These are phyloP conservation scores for Puccinia polysora DNA, from an alignment of 1,284 basidiomycete species.

Conservation along the genomic window DNA sequence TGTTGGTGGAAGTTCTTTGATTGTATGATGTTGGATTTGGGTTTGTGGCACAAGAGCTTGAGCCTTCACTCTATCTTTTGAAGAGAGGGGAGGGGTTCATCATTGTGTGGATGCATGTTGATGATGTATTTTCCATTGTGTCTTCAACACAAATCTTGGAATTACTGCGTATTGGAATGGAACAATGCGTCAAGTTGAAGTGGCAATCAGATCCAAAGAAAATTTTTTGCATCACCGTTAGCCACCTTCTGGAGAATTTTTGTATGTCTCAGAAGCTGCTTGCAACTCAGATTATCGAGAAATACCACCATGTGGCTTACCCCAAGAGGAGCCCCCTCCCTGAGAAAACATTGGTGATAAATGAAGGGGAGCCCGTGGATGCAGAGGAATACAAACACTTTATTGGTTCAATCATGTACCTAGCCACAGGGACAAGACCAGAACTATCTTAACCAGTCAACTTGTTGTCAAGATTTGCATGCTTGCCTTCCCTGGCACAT, in stretches of 20 bases:
- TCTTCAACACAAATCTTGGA: background rate
- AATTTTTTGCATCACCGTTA: background rate
- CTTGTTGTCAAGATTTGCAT: too few species aligned
- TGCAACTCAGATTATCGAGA: background rate
- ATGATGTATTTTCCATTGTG: background rate
- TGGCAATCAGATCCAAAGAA: background rate
- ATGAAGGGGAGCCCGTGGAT: background rate
- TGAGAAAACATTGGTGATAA: background rate
- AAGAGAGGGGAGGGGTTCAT: background rate
- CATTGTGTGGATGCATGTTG: background rate
- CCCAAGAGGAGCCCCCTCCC: background rate
- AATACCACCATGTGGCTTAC: background rate
- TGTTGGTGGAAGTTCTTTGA: too few species aligned
- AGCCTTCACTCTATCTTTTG: too few species aligned
- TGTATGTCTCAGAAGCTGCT: background rate
- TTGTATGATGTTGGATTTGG: too few species aligned
- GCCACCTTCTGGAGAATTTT: background rate
- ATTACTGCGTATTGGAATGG: background rate
- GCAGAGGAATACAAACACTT: too few species aligned
- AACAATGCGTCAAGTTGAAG: background rate
- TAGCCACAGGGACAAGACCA: too few species aligned
- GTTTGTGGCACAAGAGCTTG: too few species aligned
- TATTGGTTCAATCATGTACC: too few species aligned
- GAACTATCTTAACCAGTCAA: too few species aligned
- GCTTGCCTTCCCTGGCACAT: too few species aligned